Conservation (phyloP, 2,329 filamentous ascomycete species). For the Ceratocystis eucalypticola region DNA sequence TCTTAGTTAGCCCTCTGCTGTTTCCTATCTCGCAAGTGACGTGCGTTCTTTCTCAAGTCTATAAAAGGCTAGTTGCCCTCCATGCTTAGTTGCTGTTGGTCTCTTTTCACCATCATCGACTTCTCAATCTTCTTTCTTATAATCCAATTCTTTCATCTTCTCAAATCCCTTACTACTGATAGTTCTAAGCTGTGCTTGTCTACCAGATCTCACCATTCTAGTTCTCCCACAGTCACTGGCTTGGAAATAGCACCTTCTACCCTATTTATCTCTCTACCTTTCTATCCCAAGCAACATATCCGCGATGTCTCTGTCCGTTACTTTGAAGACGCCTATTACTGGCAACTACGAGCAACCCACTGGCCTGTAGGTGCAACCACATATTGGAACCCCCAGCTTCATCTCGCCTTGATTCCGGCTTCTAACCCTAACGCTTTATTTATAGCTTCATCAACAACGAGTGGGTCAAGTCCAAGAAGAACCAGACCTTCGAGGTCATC, state of each 20-base stretch:
- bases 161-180: not conserved
- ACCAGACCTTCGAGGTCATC: slow-evolving; percentile 21
- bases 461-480: slow-evolving; percentile 41
- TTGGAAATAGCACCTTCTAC: not conserved
- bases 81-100: not conserved
- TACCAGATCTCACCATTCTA: not conserved
- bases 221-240: not conserved
- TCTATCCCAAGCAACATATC: not conserved
- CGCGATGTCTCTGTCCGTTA: slow-evolving; percentile 37
- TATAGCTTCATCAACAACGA: slow-evolving; percentile 83
- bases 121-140: not conserved
- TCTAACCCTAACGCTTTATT: slow-evolving; percentile 22
- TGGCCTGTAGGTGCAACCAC: slow-evolving; percentile 47
- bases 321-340: slow-evolving; percentile 55
- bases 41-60: not conserved
- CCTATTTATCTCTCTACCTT: not conserved
- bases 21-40: not conserved
- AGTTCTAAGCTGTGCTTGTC: slow-evolving; percentile 15
- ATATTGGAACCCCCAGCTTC: slow-evolving; percentile 44
- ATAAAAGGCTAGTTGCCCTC: slow-evolving; percentile 13
- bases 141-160: not conserved
- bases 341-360: slow-evolving; percentile 47
- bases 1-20: slow-evolving; percentile 1
- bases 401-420: slow-evolving; percentile 49
- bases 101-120: not conserved